These are phyloP conservation scores for Colletotrichum graminicola DNA, from an alignment of 2,329 filamentous ascomycete species.

Conservation along the genomic window DNA sequence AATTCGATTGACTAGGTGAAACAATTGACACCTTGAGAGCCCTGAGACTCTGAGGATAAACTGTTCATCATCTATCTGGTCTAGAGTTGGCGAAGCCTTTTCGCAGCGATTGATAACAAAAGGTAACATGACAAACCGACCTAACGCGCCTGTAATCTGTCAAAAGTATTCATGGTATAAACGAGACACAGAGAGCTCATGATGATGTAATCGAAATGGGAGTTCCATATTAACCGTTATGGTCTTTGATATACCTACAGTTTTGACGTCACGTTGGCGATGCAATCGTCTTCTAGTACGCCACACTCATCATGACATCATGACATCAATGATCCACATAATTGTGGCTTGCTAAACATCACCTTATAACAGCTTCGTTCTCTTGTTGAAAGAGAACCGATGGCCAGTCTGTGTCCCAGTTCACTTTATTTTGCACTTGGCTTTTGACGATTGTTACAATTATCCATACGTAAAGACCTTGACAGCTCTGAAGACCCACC, in stretches of 20 bases:
- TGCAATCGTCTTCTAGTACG: background rate
- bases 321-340: slow-evolving; percentile 9
- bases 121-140: no score
- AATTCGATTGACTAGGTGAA: background rate
- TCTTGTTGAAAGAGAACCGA: rapidly evolving
- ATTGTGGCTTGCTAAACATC: background rate
- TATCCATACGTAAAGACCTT: background rate
- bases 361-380: background rate
- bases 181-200: no score
- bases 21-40: no score
- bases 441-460: background rate
- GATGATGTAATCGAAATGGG: background rate
- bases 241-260: background rate
- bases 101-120: background rate
- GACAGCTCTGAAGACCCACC: background rate
- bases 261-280: slow-evolving; percentile 17
- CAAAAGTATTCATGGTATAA: no score
- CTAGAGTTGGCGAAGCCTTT: background rate
- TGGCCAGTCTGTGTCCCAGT: rapidly evolving
- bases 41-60: no score
- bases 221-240: background rate
- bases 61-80: background rate
- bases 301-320: slow-evolving; percentile 23
- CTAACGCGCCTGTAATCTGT: background rate
- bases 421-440: background rate